Base-by-base conservation (phyloP, 805 yeast genomes). In the Grigorovia transvaalensis region DNA sequence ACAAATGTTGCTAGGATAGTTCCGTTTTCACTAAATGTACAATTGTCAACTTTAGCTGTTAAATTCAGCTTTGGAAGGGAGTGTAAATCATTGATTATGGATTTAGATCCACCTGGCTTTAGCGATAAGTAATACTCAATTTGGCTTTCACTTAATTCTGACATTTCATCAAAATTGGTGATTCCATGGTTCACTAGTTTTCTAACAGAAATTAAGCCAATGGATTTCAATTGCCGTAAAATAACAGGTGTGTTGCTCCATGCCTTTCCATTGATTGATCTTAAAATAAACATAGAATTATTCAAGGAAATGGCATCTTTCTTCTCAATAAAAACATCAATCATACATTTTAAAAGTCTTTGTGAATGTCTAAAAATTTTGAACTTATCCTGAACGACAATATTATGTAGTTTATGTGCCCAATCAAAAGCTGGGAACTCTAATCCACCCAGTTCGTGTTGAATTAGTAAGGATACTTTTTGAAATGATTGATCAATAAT, bases 181-280 rank as follows among this genome's bases (percentile, higher is more conserved):
- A 79, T 55, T n/a, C 70, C 64, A 9, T 69, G 68, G 19, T 63
- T 67, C 0, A 65, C 62, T 49, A 77, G 64, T 46, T 69, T 71
- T 43, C 73, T 62, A 0, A 74, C 71, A 27, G 72, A 64, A 0
- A 67, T 71, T 2, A 71, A 52, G 0, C 79, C 81, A 19, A 79
- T 62, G 6, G 74, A 76, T 29, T 73, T 74, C 11, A 79, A 50
- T 51, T 79, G 84, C 48, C 73, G 61, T n/a, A 79, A 58, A 4
- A 71, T 72, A 59, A 70, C 67, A 0, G 75, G 60, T 0, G 74
- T 59, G 49, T 71, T 73, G 54, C 77, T 82, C 84, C 84, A 79
- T 15, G 79, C 70, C 52, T 66, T 69, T 0, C 78, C 77, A 46
- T 59, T 61, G 1, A 76, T 51, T 44, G 75, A 72, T 51, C 81